phyloP scores from a whole-genome alignment of 805 yeast species.

The Metschnikowia gelsemii region DNA sequence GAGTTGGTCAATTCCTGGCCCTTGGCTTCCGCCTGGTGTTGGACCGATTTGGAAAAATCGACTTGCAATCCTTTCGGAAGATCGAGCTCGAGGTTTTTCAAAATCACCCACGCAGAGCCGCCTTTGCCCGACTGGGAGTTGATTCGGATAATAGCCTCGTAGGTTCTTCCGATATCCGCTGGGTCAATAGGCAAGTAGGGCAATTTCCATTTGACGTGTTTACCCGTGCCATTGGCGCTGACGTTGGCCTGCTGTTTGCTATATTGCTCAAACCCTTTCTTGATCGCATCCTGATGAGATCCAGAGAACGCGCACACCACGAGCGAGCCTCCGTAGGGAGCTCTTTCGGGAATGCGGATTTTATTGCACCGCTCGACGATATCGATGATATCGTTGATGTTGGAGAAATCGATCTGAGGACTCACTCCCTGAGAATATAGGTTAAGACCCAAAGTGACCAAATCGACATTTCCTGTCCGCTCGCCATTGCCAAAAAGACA shows the following conservation, averaged over 20 bases:
- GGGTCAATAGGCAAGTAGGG: conserved; percentile 88
- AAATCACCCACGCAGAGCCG: conserved; percentile 85
- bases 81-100: conserved; percentile 72
- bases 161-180: conserved; percentile 80
- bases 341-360: conserved; percentile 74
- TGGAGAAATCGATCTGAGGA: conserved; percentile 71
- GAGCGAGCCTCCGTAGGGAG: conserved; percentile 80
- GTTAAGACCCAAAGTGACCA: conserved; percentile 74
- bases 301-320: conserved; percentile 85
- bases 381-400: conserved; percentile 63
- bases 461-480: conserved; percentile 83
- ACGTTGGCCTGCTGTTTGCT: conserved; percentile 38
- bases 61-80: conserved; percentile 80
- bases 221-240: conserved; percentile 33
- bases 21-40: conserved; percentile 61
- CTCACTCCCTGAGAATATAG: conserved; percentile 75
- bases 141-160: conserved; percentile 88
- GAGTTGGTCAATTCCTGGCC: conserved; percentile 68
- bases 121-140: conserved; percentile 89
- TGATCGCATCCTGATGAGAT: conserved; percentile 87
- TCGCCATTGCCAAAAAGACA: conserved; percentile 85
- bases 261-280: conserved; percentile 67
- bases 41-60: conserved; percentile 70
- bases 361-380: conserved; percentile 78
- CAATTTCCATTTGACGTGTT: conserved; percentile 57